Base-by-base conservation (phyloP, 192 early-diverging fungal genomes). In the Endogone sp. region DNA sequence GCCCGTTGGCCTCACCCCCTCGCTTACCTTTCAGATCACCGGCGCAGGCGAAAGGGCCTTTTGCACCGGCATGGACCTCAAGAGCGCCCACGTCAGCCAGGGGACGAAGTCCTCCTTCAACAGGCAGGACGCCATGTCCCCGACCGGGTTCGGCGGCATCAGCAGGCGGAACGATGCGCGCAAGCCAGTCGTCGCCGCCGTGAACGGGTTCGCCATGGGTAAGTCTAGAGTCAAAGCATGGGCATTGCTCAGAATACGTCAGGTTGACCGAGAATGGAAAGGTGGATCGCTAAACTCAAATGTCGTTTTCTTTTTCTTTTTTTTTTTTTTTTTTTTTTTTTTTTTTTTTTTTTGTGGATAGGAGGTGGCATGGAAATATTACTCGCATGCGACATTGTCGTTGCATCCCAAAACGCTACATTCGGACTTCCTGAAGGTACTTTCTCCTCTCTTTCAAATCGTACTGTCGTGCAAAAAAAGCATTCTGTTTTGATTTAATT, bases 111-210 rank as follows among this genome's bases (percentile, higher is more conserved):
- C n/a, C n/a, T n/a, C n/a, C n/a, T n/a, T n/a, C n/a, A 22, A 60
- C 28, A 22, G 56, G 28, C 21, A 29, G 2, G 44, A 60, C 3
- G 37, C 57, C 23, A 59, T 70, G 37, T 64, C 65, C 28, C 22
- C 30, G 2, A 65, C 65, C 20, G 79, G 79, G 8, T 81, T 81
- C 54, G 79, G 63, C 31, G 79, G 79, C 16, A 22, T 81, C 16
- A 81, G 73, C 31, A 64, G 71, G 21, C 63, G 79, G 6, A 70
- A 70, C 30, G 31, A 67, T 29, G 63, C 56, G 8, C 70, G 66
- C 16, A 81, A 81, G 55, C 79, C 79, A n/a, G 31, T 81, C 20
- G 80, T 81, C 69, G 79, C 79, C 61, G 79, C 79, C 60, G 79
- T 81, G 3, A 76, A 81, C 72, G 79, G 79, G 16, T 66, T 67